phyloP scores from a whole-genome alignment of 176 grass and related monocot species.

The Miscanthus lutarioriparius region DNA sequence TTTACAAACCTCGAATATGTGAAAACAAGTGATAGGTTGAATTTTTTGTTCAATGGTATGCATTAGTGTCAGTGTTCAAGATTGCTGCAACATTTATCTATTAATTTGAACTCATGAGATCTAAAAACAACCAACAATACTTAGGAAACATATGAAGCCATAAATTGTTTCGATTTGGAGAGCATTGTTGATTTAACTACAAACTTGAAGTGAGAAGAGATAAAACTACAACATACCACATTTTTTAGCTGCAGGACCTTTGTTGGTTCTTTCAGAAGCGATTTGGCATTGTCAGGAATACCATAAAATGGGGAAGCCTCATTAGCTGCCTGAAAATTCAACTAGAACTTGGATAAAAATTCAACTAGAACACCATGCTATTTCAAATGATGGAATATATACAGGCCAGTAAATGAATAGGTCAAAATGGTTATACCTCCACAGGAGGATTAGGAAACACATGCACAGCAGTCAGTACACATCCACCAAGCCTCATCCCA shows the following conservation, averaged over 20 bases:
- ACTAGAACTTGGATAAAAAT: conserved; percentile 22
- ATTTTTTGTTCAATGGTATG: neutral
- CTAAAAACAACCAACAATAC: neutral
- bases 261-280: conserved; percentile 66
- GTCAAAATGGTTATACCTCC: conserved; percentile 45
- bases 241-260: conserved; percentile 82
- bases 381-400: conserved; percentile 37
- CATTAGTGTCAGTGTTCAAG: conserved; percentile 1
- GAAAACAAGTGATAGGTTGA: conserved; percentile 3
- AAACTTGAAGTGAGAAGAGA: conserved; percentile 15
- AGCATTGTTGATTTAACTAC: neutral
- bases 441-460: conserved; percentile 51
- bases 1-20: conserved; percentile 32
- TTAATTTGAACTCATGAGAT: conserved; percentile 7
- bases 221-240: conserved; percentile 60
- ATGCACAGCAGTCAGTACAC: conserved; percentile 66
- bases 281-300: conserved; percentile 72
- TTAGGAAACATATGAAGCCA: conserved; percentile 4
- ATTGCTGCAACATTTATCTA: conserved; percentile 7
- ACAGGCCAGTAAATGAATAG: conserved; percentile 32
- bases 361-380: conserved; percentile 12
- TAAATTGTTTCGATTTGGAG: conserved; percentile 17
- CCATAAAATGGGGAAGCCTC: conserved; percentile 66
- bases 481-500: conserved; percentile 87
- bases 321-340: conserved; percentile 44